Evolutionary conservation across 257 asterid species (phyloP).

Genomic region (Salvia miltiorrhiza): DNA sequence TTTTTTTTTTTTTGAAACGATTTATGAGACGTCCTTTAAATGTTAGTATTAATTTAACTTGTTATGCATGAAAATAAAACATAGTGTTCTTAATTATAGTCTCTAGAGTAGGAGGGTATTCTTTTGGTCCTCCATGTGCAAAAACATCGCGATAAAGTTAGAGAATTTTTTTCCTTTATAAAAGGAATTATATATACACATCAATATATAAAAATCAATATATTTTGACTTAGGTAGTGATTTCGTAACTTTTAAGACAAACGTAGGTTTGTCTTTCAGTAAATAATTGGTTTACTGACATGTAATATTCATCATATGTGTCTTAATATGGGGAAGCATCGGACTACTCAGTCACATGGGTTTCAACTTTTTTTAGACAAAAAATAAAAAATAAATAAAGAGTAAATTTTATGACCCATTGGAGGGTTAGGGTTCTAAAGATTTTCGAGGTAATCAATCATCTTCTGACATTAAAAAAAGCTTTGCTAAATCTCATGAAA

Average conservation of each 20-base stretch:
- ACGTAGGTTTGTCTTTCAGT: conserved; percentile 18
- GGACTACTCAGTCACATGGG: conserved; percentile 33
- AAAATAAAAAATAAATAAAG: neutral
- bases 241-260: conserved; percentile 3
- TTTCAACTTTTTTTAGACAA: neutral
- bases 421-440: neutral
- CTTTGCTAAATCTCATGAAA: conserved; percentile 6
- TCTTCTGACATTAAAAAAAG: neutral
- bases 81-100: conserved; percentile 18
- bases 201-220: neutral
- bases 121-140: conserved; percentile 35
- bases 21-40: no score
- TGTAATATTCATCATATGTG: conserved; percentile 12
- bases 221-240: conserved; percentile 16
- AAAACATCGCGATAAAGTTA: conserved; percentile 21
- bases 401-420: neutral
- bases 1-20: no score
- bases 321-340: conserved; percentile 16
- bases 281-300: neutral
- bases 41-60: neutral
- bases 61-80: neutral
- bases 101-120: conserved; percentile 25
- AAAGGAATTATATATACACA: neutral
- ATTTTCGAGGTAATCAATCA: conserved; percentile 3
- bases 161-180: neutral